A percentile compares a stretch with the other conserved stretches of the same genome.
These are phyloP conservation scores for Coemansia sp. DNA, from an alignment of 192 early-diverging fungal genomes.

Conservation along the genomic window DNA sequence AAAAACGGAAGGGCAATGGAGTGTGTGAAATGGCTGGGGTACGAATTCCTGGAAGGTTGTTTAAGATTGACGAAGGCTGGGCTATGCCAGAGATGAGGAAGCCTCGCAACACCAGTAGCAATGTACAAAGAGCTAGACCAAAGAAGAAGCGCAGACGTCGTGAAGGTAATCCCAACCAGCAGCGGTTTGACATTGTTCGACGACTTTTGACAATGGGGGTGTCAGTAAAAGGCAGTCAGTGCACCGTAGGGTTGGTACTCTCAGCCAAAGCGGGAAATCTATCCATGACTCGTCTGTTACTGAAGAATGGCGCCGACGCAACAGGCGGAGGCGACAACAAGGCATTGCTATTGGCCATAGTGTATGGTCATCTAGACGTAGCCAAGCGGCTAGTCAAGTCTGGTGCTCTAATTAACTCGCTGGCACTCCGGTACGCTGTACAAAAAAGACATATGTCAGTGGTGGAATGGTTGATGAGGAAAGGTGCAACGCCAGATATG, in stretches of 20 bases:
- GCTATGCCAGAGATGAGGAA: slow-evolving; percentile 20
- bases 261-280: slow-evolving; percentile 43
- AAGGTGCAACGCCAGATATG: slow-evolving; percentile 50
- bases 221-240: slow-evolving; percentile 23
- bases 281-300: slow-evolving; percentile 34
- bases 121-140: background rate
- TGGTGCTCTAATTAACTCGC: slow-evolving; percentile 37
- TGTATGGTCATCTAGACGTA: slow-evolving; percentile 39
- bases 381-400: slow-evolving; percentile 43
- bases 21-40: slow-evolving; percentile 14
- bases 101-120: background rate
- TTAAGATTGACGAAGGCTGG: slow-evolving; percentile 9
- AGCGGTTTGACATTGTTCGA: slow-evolving; percentile 35
- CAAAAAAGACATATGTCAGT: slow-evolving; percentile 35
- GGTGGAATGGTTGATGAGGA: slow-evolving; percentile 37
- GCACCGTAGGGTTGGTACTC: slow-evolving; percentile 35
- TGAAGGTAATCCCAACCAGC: slow-evolving; percentile 21
- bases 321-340: slow-evolving; percentile 36
- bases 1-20: slow-evolving; percentile 1
- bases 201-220: slow-evolving; percentile 26
- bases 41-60: slow-evolving; percentile 33
- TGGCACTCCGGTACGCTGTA: slow-evolving; percentile 49
- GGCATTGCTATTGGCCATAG: slow-evolving; percentile 48
- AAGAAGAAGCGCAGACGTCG: slow-evolving; percentile 20
- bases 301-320: slow-evolving; percentile 40